phyloP scores from a whole-genome alignment of 2,329 filamentous ascomycete genomes.

The Aureobasidium pullulans region DNA sequence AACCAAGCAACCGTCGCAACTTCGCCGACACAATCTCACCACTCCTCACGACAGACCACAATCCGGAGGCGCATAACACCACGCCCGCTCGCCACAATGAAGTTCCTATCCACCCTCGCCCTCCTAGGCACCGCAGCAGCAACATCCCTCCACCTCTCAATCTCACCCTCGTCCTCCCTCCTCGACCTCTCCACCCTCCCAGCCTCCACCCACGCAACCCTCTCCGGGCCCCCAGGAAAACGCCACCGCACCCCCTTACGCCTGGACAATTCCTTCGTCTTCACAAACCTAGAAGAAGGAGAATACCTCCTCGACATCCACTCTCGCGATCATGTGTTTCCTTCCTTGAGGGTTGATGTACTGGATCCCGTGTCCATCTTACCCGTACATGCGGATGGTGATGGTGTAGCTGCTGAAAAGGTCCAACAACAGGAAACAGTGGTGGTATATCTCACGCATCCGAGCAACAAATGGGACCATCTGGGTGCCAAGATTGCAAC shows the following conservation, averaged over 20 bases:
- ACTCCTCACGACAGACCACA: not conserved
- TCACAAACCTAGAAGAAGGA: slow-evolving; percentile 61
- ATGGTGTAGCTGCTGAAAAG: slow-evolving; percentile 18
- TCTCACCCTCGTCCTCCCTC: slow-evolving; percentile 37
- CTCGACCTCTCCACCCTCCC: slow-evolving; percentile 42
- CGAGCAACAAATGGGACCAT: slow-evolving; percentile 86
- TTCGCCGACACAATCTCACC: not conserved
- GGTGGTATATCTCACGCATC: slow-evolving; percentile 73
- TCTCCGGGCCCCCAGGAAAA: slow-evolving; percentile 36
- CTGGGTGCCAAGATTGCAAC: slow-evolving; percentile 56
- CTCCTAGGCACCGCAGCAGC: slow-evolving; percentile 19
- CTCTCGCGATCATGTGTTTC: slow-evolving; percentile 66
- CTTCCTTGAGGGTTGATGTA: slow-evolving; percentile 74
- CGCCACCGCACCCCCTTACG: slow-evolving; percentile 57
- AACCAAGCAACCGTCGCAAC: not conserved
- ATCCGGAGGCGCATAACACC: not conserved
- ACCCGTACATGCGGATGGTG: slow-evolving; percentile 3
- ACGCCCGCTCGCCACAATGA: not conserved
- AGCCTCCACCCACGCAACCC: slow-evolving; percentile 57
- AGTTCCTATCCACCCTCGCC: not conserved
- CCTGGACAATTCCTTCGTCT: slow-evolving; percentile 63
- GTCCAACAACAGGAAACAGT: slow-evolving; percentile 37
- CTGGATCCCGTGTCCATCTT: slow-evolving; percentile 23
- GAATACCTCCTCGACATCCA: slow-evolving; percentile 80
- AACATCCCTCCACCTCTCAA: slow-evolving; percentile 44